Evolutionary conservation across 768 basidiomycete genomes (phyloP).

Genomic region (Pleurotus tuoliensis): DNA sequence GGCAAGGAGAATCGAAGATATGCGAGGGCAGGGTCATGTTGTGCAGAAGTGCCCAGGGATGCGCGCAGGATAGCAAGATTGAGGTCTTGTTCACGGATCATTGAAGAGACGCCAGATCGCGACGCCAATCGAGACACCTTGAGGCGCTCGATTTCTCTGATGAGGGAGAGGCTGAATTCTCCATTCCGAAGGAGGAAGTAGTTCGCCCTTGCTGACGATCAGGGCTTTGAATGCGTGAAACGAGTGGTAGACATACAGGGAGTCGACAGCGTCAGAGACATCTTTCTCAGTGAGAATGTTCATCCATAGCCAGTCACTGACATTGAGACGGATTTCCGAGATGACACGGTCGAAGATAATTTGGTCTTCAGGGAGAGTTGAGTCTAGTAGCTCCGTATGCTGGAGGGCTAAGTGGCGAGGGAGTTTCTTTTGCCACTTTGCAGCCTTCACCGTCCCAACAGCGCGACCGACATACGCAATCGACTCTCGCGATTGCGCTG

Average conservation of each 20-base stretch:
- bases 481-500: conserved; percentile 68
- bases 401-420: conserved; percentile 62
- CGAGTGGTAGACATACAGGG: conserved; percentile 52
- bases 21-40: conserved; percentile 76
- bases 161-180: conserved; percentile 79
- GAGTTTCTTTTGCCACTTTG: conserved; percentile 75
- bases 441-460: conserved; percentile 76
- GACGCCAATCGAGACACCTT: conserved; percentile 73
- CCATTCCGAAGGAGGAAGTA: conserved; percentile 89
- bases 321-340: conserved; percentile 67
- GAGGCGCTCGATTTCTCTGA: conserved; percentile 82
- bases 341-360: conserved; percentile 75
- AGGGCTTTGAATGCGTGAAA: not conserved
- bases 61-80: conserved; percentile 84
- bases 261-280: conserved; percentile 80
- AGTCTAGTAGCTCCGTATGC: conserved; percentile 62
- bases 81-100: conserved; percentile 90
- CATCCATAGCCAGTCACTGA: conserved; percentile 93
- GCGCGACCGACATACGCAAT: conserved; percentile 87
- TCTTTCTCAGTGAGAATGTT: conserved; percentile 83
- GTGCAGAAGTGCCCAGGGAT: conserved; percentile 83
- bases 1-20: conserved; percentile 75
- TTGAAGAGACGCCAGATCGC: conserved; percentile 58
- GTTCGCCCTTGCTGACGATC: conserved; percentile 51
- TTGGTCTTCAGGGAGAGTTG: conserved; percentile 69